Evolutionary conservation across 2,329 filamentous ascomycete genomes (phyloP), one percentile per base, ranked within the genome.

Genomic region (Calonectria leucothoes): DNA sequence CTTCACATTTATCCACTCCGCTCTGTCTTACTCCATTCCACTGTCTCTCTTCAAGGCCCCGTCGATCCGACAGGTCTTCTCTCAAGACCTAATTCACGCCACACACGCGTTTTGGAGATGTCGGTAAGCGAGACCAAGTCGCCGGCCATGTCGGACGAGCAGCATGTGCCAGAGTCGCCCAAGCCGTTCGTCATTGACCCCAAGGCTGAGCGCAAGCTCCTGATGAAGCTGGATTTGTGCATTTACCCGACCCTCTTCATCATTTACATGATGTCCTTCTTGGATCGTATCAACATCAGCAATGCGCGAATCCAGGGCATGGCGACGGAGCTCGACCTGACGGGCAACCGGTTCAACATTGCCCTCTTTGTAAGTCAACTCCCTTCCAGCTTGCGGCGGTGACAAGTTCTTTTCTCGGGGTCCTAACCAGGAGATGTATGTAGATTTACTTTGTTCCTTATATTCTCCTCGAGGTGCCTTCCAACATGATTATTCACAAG

Each of bases 271-370:
- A 82, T 87, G 80, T 85, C 85, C 10, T 87, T 86, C 70, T 78
- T 87, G 25, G 86, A 87, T 59, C 83, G 86, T 39, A 85, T 83
- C 75, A 87, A 88, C 75, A 87, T 88, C 69, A 85, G 85, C 80
- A 88, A 89, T 80, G 86, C 87, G 11, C 81, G 83, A 63, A 87
- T 88, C 69, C 82, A 86, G 75, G 84, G 87, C 48, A 81, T 89
- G 74, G 78, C 82, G 0, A 77, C 82, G 31, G 87, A 88, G 17
- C 81, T 89, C 1, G 77, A 84, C 11, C 81, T 89, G 27, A 77
- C 80, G 1, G 85, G 84, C 6, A 84, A 84, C 66, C 82, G 84
- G 29, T 89, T 85, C 78, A 88, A 88, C 73, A 80, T 87, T 69
- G 84, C 84, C 7, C 82, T 87, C 4, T 85, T 82, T 72, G 75